phyloP scores from a whole-genome alignment of 352 stramenopile genomes.

The Blastocystis sp. region DNA sequence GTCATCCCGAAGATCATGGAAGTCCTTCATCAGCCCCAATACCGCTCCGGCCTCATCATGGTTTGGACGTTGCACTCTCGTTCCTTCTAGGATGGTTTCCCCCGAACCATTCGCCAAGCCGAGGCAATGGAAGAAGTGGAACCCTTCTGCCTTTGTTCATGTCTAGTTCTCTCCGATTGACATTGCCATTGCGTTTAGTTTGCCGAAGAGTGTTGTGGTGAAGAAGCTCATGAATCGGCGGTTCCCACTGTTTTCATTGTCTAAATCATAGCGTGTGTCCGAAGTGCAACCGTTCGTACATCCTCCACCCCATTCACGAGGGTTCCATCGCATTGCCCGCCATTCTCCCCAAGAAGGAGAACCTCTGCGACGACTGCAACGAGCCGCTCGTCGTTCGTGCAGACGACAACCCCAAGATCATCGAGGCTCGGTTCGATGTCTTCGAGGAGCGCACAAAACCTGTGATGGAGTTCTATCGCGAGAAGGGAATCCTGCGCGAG shows the following conservation, averaged over 20 bases:
- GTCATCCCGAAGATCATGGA: slow-evolving; percentile 36
- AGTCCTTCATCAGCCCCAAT: slow-evolving; percentile 30
- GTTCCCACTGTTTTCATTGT: not conserved
- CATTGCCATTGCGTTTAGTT: slow-evolving; percentile 7
- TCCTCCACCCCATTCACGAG: slow-evolving; percentile 11
- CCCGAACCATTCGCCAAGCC: slow-evolving; percentile 24
- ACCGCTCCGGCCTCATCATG: slow-evolving; percentile 37
- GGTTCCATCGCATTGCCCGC: not conserved
- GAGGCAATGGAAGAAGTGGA: slow-evolving; percentile 22
- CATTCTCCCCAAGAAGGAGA: not conserved
- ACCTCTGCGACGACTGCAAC: slow-evolving; percentile 15
- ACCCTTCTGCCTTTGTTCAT: not conserved
- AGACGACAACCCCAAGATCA: slow-evolving; percentile 53
- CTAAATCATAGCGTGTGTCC: not conserved
- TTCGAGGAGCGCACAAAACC: slow-evolving; percentile 34
- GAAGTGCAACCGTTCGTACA: slow-evolving; percentile 30
- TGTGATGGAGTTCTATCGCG: slow-evolving; percentile 34
- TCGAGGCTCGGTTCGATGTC: slow-evolving; percentile 14
- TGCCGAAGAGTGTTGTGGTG: slow-evolving; percentile 17
- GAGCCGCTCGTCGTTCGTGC: slow-evolving; percentile 9
- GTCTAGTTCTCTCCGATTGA: slow-evolving; percentile 22
- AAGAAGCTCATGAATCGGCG: slow-evolving; percentile 36
- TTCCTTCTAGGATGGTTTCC: not conserved
- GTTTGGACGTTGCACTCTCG: not conserved
- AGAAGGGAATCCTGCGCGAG: slow-evolving; percentile 6